Evolutionary conservation across 371 early-diverging fungal species (phyloP).

Genomic region (Mucor circinelloides): DNA sequence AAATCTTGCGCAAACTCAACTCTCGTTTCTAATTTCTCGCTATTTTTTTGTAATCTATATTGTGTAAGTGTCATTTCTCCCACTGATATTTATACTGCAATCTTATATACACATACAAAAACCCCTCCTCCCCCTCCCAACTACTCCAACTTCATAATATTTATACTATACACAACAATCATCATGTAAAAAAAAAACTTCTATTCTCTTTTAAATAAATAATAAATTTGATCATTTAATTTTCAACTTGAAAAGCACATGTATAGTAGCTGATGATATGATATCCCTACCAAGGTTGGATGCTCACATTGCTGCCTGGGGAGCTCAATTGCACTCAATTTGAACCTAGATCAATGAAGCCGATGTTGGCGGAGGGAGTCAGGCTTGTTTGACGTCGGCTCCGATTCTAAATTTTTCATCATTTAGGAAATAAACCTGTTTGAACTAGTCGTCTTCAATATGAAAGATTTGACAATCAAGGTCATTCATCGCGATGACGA

Average conservation of each 20-base stretch:
- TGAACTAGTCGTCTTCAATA: not conserved
- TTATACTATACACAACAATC: not conserved
- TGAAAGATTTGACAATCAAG: not conserved
- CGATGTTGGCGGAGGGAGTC: no score
- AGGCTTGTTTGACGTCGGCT: not conserved
- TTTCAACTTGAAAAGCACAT: not conserved
- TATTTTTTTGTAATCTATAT: not conserved
- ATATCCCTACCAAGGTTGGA: no score
- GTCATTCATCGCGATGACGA: constrained; percentile 22
- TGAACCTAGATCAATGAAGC: no score
- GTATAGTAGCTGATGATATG: no score
- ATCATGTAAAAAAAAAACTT: constrained; percentile 13
- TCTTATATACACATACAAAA: not conserved
- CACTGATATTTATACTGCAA: not conserved
- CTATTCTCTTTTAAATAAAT: constrained; percentile 7
- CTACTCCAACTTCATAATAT: not conserved
- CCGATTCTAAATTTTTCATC: not conserved
- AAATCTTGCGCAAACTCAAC: constrained; percentile 45
- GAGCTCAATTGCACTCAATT: not conserved
- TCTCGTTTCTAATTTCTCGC: constrained; percentile 34
- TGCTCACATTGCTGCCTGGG: no score
- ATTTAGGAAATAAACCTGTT: not conserved
- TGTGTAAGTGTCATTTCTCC: not conserved
- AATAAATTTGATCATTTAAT: constrained; percentile 1
- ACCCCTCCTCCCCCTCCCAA: no score